Base-by-base conservation (phyloP, 2,329 filamentous ascomycete species). In the Epichloe sp. region DNA sequence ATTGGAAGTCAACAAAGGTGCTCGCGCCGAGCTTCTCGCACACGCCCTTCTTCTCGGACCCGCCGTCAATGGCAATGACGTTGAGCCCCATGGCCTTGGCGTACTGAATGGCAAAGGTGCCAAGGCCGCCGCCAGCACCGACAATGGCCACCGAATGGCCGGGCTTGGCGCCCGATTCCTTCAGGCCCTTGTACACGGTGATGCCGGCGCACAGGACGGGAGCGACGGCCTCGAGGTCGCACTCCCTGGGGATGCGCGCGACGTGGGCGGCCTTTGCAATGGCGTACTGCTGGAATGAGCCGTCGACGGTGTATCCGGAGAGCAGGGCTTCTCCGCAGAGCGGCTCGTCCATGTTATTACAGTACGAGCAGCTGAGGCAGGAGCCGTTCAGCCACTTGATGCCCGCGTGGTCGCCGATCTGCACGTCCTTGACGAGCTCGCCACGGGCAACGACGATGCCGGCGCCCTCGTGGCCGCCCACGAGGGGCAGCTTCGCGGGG, bases 331-430 rank as follows among this genome's bases (percentile, higher is more conserved):
- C 73, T 15, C 77, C 68, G 72, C 91, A 97, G 5, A 95, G 82
- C 3, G 88, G 84, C 72, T 96, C 90, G 59, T 95, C 86, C 46
- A 79, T 68, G 59, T 82, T 77, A 64, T 85, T 82, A 74, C 90
- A 96, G 77, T 87, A 95, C 59, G 81, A 77, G 73, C 90, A 97
- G 57, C 76, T 68, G 55, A 95, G 74, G 70, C 91, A 96, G 45
- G 85, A 84, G 56, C 88, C 86, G 69, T 95, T 93, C 63, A 96
- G 76, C 89, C 89, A 96, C 75, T 88, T 95, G 69, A 97, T 79
- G 65, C 91, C 91, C 55, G 82, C 91, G 62, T 88, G 74, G 63
- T 95, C 88, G 59, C 90, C 90, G 60, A 95, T 75, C 65, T 88
- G 72, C 55, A 95, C 71, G 60, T 93, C 87, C 3, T 77, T 71